Percentiles rank a stretch among this genome's conserved stretches.
Conservation (phyloP, 305 asterid species). For the Solanum chacoense region DNA sequence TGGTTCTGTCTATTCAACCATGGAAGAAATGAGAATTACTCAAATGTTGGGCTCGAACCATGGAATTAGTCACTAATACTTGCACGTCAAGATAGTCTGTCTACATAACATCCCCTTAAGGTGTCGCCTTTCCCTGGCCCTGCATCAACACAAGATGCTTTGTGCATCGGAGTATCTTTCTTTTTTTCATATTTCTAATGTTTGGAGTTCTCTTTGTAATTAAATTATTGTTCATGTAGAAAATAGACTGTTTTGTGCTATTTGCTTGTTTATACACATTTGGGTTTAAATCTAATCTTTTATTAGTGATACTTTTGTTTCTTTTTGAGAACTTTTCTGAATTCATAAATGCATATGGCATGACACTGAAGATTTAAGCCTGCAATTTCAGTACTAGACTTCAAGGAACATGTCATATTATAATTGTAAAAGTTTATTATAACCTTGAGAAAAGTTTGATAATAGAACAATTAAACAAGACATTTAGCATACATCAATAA, state of each 20-base stretch:
- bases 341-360: neutral
- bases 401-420: neutral
- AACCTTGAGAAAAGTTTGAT: neutral
- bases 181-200: neutral
- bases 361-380: neutral
- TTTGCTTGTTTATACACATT: neutral
- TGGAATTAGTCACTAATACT: too few relatives aligned
- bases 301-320: neutral
- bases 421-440: neutral
- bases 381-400: neutral
- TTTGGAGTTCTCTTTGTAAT: neutral
- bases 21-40: conserved; percentile 18
- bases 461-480: neutral
- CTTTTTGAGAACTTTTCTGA: neutral
- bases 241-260: neutral
- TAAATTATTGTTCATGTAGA: too few relatives aligned
- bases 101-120: neutral
- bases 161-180: neutral
- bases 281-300: neutral
- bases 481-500: neutral
- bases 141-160: neutral
- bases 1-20: conserved; percentile 42
- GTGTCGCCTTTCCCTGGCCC: neutral
- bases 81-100: neutral
- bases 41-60: rapidly evolving